Evolutionary conservation across 495 filamentous ascomycete genomes (phyloP).

Genomic region (Darksidea phi): DNA sequence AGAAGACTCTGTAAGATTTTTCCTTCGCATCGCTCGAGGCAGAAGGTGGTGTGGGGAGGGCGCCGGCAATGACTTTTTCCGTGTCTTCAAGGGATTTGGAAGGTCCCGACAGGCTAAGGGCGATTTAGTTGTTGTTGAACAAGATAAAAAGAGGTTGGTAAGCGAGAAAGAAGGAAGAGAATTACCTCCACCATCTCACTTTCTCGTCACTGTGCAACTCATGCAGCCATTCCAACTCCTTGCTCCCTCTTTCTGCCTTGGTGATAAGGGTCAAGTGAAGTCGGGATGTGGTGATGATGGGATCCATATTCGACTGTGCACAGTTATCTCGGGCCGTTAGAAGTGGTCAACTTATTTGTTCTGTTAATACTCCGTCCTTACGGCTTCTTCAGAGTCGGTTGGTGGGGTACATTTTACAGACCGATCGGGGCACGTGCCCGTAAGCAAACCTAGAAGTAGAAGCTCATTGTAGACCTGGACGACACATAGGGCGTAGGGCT

Average conservation of each 20-base stretch:
- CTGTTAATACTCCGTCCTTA: no score
- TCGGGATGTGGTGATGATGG: conserved; percentile 26
- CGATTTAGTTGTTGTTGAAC: conserved; percentile 4
- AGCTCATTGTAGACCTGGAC: no score
- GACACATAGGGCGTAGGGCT: no score
- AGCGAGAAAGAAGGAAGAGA: no score
- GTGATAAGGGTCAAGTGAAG: conserved; percentile 33
- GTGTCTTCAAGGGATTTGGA: conserved; percentile 27
- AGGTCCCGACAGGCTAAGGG: conserved; percentile 12
- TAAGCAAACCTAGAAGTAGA: no score
- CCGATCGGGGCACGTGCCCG: no score
- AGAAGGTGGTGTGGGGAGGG: conserved; percentile 9
- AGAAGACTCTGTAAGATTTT: conserved; percentile 23
- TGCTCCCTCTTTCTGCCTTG: conserved; percentile 20
- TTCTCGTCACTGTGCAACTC: conserved; percentile 31
- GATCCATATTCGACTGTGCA: conserved; percentile 17
- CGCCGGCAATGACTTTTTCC: conserved; percentile 5
- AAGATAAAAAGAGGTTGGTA: background rate
- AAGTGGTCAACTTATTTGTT: no score
- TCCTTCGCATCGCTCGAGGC: conserved; percentile 1
- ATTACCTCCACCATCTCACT: conserved; percentile 30
- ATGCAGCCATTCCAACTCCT: conserved; percentile 32
- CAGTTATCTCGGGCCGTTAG: no score
- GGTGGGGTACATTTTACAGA: no score
- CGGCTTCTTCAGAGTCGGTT: no score